phyloP scores from a whole-genome alignment of 2,329 filamentous ascomycete genomes.

The Aspergillaceae sp. region DNA sequence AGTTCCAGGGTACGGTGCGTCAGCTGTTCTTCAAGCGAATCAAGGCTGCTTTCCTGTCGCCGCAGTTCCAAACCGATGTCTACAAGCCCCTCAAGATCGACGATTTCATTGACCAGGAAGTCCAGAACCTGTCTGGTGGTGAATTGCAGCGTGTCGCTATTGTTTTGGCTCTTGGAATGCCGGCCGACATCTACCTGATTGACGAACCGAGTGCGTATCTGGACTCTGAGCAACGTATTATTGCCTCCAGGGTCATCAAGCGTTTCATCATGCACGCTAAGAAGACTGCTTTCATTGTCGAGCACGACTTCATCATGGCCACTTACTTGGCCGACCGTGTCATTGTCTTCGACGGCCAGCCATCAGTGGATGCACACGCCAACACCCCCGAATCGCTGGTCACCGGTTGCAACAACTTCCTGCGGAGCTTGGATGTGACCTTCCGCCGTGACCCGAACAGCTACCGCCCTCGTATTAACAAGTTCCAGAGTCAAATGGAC shows the following conservation, averaged over 20 bases:
- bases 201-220: conserved; percentile 97
- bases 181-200: conserved; percentile 96
- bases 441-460: conserved; percentile 97
- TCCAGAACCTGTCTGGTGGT: conserved; percentile 97
- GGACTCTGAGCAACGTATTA: conserved; percentile 97
- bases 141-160: conserved; percentile 99
- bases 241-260: conserved; percentile 96
- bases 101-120: conserved; percentile 98
- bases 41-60: conserved; percentile 89
- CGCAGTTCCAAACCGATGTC: conserved; percentile 98
- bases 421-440: conserved; percentile 94
- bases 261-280: conserved; percentile 99
- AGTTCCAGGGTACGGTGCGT: conserved; percentile 92
- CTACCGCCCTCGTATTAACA: conserved; percentile 97
- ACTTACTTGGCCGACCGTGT: conserved; percentile 81
- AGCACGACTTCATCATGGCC: conserved; percentile 99
- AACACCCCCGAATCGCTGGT: conserved; percentile 86
- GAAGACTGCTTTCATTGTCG: conserved; percentile 98
- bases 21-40: conserved; percentile 99
- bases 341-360: conserved; percentile 95
- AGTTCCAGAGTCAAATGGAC: conserved; percentile 87
- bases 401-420: conserved; percentile 91
- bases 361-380: conserved; percentile 77
- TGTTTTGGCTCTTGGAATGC: conserved; percentile 87
- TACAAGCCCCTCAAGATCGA: conserved; percentile 99